These are phyloP conservation scores for Strobilomyces confusus DNA, from an alignment of 768 basidiomycete species.

Conservation along the genomic window DNA sequence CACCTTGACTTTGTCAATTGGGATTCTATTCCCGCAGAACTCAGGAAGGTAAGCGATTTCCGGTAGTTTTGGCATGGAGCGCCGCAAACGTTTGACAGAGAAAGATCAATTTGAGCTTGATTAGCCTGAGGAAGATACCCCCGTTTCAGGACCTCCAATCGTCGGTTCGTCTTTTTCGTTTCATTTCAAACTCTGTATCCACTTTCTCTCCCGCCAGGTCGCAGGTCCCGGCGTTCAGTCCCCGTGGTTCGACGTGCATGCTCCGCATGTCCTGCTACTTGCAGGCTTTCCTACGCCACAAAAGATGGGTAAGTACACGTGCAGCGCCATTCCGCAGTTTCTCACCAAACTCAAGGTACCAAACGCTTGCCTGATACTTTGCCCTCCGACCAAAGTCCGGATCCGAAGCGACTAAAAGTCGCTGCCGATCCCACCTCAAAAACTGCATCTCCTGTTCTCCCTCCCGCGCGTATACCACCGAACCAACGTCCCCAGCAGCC, in stretches of 20 bases:
- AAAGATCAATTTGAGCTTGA: conserved; percentile 53
- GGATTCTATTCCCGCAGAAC: conserved; percentile 56
- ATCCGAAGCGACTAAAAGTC: conserved; percentile 40
- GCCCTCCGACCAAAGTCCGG: conserved; percentile 36
- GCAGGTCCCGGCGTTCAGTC: conserved; percentile 34
- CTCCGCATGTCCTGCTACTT: conserved; percentile 44
- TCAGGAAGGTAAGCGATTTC: conserved; percentile 49
- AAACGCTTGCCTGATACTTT: conserved; percentile 45
- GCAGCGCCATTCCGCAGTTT: not conserved
- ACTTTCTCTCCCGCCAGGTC: conserved; percentile 25
- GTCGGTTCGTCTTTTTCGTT: conserved; percentile 35
- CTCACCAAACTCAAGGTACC: conserved; percentile 21
- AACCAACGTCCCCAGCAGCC: conserved; percentile 21
- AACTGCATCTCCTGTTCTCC: conserved; percentile 18
- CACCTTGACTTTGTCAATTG: conserved; percentile 51
- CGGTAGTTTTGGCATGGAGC: not conserved
- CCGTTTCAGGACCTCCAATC: conserved; percentile 50
- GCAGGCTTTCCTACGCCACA: conserved; percentile 42
- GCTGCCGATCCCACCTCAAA: conserved; percentile 14
- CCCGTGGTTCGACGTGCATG: conserved; percentile 55
- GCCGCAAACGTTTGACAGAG: conserved; percentile 37
- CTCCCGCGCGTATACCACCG: conserved; percentile 20
- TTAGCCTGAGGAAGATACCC: conserved; percentile 44
- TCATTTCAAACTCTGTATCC: not conserved
- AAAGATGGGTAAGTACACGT: conserved; percentile 28